A percentile compares a stretch with the other conserved stretches of the same genome.
Conservation (phyloP, 768 basidiomycete genomes). For the Kwoniella botswanensis region DNA sequence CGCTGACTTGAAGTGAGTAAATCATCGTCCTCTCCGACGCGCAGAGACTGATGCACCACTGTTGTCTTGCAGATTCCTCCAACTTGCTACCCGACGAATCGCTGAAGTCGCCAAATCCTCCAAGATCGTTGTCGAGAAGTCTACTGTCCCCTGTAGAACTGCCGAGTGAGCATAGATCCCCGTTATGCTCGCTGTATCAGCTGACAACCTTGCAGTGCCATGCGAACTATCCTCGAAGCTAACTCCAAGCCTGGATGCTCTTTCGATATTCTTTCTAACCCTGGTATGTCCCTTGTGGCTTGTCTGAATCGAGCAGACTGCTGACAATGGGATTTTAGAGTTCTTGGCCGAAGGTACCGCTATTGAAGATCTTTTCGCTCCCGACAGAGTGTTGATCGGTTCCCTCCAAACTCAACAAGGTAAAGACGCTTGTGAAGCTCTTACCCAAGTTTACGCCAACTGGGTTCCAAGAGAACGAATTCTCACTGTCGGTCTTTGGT, state of each 20-base stretch:
- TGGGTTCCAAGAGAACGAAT: slow-evolving; percentile 88
- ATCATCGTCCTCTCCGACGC: slow-evolving; percentile 14
- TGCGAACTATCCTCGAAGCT: slow-evolving; percentile 98
- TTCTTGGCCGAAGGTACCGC: slow-evolving; percentile 99
- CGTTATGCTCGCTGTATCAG: background rate
- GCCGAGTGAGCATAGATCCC: slow-evolving; percentile 65
- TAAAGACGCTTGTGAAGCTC: slow-evolving; percentile 73
- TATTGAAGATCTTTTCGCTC: slow-evolving; percentile 80
- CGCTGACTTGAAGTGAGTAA: slow-evolving; percentile 91
- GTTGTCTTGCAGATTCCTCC: slow-evolving; percentile 75
- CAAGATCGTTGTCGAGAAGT: slow-evolving; percentile 99
- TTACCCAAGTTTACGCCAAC: slow-evolving; percentile 85
- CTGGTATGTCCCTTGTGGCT: slow-evolving; percentile 56
- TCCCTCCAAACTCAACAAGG: slow-evolving; percentile 90
- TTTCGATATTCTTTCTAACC: slow-evolving; percentile 99
- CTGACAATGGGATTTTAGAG: slow-evolving; percentile 61
- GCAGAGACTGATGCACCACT: background rate
- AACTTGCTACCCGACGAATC: slow-evolving; percentile 93
- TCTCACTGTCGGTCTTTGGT: slow-evolving; percentile 96
- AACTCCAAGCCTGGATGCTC: slow-evolving; percentile 89
- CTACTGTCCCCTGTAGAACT: slow-evolving; percentile 97
- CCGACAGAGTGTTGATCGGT: slow-evolving; percentile 96
- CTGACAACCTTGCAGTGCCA: slow-evolving; percentile 63
- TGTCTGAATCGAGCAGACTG: background rate
- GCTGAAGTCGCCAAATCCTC: slow-evolving; percentile 84